phyloP scores from a whole-genome alignment of 2,329 filamentous ascomycete species.

The Diaporthe sp. region DNA sequence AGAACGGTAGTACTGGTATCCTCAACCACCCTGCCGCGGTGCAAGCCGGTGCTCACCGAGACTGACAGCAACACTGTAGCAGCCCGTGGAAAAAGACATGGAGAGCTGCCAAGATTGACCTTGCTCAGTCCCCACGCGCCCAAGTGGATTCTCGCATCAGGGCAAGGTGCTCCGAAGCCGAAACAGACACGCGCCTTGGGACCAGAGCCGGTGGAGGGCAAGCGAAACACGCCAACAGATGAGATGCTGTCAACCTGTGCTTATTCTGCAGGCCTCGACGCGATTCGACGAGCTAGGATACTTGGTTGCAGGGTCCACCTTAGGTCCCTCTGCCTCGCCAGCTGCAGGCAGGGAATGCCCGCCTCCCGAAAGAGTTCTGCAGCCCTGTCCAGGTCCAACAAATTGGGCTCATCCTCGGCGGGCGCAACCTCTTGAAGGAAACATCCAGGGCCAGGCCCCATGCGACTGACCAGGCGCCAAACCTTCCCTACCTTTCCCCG shows the following conservation, averaged over 20 bases:
- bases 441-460: not conserved
- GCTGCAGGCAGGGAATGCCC: not conserved
- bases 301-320: not conserved
- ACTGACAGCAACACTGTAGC: slow-evolving; percentile 10
- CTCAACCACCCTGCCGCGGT: not conserved
- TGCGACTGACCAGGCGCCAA: not conserved
- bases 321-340: not conserved
- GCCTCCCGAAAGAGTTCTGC: not conserved
- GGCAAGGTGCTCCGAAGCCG: not conserved
- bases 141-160: not conserved
- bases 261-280: not conserved
- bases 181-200: slow-evolving; percentile 3
- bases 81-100: not conserved
- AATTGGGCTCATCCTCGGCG: slow-evolving; percentile 20
- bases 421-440: not conserved
- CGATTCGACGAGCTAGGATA: not conserved
- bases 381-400: slow-evolving; percentile 11
- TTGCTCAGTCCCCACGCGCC: not conserved
- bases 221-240: slow-evolving; percentile 20
- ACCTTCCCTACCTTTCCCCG: not conserved
- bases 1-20: not conserved
- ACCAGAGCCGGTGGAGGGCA: not conserved
- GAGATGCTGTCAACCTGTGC: slow-evolving; percentile 12
- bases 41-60: not conserved
- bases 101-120: not conserved